Evolutionary conservation across 2,329 filamentous ascomycete genomes (phyloP), one percentile per base, ranked within the genome.

Genomic region (Exserohilum rostratum): DNA sequence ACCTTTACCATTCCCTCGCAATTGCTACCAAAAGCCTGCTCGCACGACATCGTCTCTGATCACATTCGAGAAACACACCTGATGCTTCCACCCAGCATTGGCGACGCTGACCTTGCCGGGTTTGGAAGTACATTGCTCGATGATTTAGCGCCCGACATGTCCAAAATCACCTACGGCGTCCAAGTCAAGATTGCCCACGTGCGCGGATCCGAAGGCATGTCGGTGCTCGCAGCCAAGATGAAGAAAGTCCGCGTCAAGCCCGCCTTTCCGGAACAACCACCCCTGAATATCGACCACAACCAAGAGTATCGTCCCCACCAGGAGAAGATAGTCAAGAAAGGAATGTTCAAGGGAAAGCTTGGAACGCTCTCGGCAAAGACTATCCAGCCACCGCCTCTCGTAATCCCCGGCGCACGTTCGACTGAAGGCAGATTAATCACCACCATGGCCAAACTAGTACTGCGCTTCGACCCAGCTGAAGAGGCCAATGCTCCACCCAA

Each of bases 81-180:
- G 2, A 76, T 81, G 61, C 77, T 88, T 0, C 87, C 87, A 1
- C 87, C 87, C 3, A 86, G 81, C 22, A 74, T 88, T 17, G 86
- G 86, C 11, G 85, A 87, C 53, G 75, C 80, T 7, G 80, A 81
- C 64, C 70, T 83, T n/a, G 77, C 79, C 40, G 78, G 78, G 20
- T 77, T 80, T 57, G 81, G 81, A 9, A 78, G 77, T 31, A 73
- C 73, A 2, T 68, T 84, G 15, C 76, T 85, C 35, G 85, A 89
- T 65, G 87, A 89, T 61, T 76, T 88, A 67, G 77, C 83, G 2
- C 87, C 87, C 0, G 80, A 85, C 7, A 88, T 88, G 85, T 77
- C 80, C 30, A 83, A 80, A 65, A 82, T 89, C 40, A 75, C 77
- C 2, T 89, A 89, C 63, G 78, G 76, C 1, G 76, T 89, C 52